Percentiles rank a stretch among this genome's conserved stretches.
These are phyloP conservation scores for Neurospora africana DNA, from an alignment of 495 filamentous ascomycete species.

Conservation along the genomic window DNA sequence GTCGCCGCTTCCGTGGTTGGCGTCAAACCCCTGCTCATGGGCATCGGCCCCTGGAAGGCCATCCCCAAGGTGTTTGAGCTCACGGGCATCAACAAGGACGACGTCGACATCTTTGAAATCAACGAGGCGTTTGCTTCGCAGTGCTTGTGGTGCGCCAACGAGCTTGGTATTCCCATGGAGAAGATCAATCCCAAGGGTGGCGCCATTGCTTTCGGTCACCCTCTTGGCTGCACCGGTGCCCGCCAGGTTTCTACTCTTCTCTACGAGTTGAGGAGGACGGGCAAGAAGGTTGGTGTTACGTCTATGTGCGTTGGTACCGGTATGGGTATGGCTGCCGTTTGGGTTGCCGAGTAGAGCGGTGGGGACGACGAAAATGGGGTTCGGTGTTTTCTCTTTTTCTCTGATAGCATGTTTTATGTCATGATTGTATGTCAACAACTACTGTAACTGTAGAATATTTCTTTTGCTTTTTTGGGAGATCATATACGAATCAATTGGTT, in stretches of 20 bases:
- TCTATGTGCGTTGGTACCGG: slow-evolving; percentile 91
- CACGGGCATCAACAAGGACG: slow-evolving; percentile 74
- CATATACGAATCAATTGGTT: neutral
- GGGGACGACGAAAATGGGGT: neutral
- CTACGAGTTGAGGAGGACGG: slow-evolving; percentile 72
- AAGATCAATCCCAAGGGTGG: slow-evolving; percentile 98
- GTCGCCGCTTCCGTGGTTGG: slow-evolving; percentile 77
- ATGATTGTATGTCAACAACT: neutral
- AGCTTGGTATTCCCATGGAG: slow-evolving; percentile 65
- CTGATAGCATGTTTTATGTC: neutral
- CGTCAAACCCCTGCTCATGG: slow-evolving; percentile 90
- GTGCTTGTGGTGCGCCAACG: slow-evolving; percentile 85
- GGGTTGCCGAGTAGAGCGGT: slow-evolving; percentile 51
- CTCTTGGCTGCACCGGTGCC: slow-evolving; percentile 86
- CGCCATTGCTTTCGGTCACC: slow-evolving; percentile 98
- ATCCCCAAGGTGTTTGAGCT: slow-evolving; percentile 86
- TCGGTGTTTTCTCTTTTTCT: neutral
- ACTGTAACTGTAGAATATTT: neutral
- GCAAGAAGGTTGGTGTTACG: slow-evolving; percentile 78
- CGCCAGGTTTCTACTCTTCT: slow-evolving; percentile 87
- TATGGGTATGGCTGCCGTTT: slow-evolving; percentile 72
- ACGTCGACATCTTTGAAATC: slow-evolving; percentile 97
- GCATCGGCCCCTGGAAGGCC: slow-evolving; percentile 88
- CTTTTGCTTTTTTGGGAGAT: neutral
- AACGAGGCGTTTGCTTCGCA: slow-evolving; percentile 98